These are phyloP conservation scores for Limnomonas spitsbergensis DNA, from an alignment of 139 green algal species.

Conservation along the genomic window DNA sequence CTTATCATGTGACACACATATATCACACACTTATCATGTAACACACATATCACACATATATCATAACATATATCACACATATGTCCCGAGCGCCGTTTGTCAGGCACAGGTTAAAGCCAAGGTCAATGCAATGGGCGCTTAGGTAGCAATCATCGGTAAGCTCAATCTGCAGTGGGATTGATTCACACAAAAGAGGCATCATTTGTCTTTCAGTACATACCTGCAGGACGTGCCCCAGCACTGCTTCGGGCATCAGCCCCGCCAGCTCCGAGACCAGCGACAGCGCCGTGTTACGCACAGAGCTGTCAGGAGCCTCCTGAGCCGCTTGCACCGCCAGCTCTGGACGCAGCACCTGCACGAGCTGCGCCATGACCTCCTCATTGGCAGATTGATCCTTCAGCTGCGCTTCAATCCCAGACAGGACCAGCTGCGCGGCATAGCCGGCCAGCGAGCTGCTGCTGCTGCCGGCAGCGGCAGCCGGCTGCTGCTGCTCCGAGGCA, in stretches of 20 bases:
- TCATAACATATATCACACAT: neutral
- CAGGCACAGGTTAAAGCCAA: neutral
- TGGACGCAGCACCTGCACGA: constrained; percentile 14
- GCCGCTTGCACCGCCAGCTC: constrained; percentile 57
- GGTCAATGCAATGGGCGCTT: neutral
- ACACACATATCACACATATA: neutral
- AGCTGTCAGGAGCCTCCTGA: constrained; percentile 50
- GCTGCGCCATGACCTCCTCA: neutral
- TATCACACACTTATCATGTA: no score
- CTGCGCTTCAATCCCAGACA: constrained; percentile 41
- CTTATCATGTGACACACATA: no score
- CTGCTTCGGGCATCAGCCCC: constrained; percentile 33
- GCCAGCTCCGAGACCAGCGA: constrained; percentile 56
- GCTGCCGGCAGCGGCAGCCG: neutral
- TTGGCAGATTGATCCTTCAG: neutral
- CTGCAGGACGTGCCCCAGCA: constrained; percentile 62
- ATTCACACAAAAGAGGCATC: no score
- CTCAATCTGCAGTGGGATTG: no score
- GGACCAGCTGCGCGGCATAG: constrained; percentile 58
- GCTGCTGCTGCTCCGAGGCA: neutral
- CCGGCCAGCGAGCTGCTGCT: constrained; percentile 21
- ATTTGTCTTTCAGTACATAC: no score
- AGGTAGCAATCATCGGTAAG: neutral
- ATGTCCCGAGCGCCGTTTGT: neutral
- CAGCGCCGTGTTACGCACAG: constrained; percentile 65